Conservation (phyloP, 768 basidiomycete species). For the Russula foetens region DNA sequence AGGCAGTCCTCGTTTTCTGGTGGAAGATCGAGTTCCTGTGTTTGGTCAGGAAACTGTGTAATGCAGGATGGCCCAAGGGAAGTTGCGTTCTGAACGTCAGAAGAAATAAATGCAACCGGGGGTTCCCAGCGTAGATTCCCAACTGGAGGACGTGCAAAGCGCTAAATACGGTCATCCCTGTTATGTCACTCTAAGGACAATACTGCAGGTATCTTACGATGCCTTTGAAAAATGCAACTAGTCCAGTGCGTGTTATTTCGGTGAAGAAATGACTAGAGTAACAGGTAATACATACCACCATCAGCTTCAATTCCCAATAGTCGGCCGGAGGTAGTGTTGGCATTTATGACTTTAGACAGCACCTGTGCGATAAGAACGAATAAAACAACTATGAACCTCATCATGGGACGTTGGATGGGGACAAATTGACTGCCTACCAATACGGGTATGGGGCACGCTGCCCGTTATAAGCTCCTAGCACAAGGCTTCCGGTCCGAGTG, state of each 20-base stretch:
- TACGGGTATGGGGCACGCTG: background rate
- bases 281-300: background rate
- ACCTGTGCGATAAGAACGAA: background rate
- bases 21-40: background rate
- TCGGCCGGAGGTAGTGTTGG: constrained; percentile 4
- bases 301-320: background rate
- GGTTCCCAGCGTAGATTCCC: constrained; percentile 9
- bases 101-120: background rate
- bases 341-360: background rate
- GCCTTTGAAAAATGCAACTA: constrained; percentile 13
- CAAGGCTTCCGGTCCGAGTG: background rate
- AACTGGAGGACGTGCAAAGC: constrained; percentile 7
- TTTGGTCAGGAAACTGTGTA: background rate
- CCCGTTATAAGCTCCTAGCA: background rate
- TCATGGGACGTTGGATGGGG: background rate
- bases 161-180: background rate
- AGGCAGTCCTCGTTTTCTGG: constrained; percentile 11
- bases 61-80: constrained; percentile 12
- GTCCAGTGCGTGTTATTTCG: background rate
- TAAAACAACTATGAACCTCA: background rate
- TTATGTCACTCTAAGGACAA: background rate
- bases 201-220: background rate
- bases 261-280: background rate
- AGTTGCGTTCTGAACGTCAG: background rate
- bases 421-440: no score